Base-by-base conservation (phyloP, 2,329 filamentous ascomycete genomes). In the Elsinoe necatrix region DNA sequence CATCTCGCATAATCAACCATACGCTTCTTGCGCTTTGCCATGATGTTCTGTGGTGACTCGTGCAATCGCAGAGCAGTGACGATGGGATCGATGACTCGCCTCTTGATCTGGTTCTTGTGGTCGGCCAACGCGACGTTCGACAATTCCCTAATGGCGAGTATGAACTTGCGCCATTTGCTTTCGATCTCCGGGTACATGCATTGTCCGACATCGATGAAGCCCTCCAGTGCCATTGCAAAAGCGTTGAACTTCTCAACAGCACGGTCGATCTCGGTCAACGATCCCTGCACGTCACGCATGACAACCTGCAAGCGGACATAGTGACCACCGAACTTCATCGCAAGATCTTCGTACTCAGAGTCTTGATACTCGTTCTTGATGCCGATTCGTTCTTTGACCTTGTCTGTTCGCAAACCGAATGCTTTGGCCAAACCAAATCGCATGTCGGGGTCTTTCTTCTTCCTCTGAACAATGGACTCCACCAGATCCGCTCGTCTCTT, bases 401-500 rank as follows among this genome's bases (percentile, higher is more conserved):
- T 93, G 71, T 95, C 87, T 18, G 89, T 87, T 60, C 89, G 84
- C 64, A 92, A 89, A 60, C 89, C 89, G 71, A 97, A 95, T 1
- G 89, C 89, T 66, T 95, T 91, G 18, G 89, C 87, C 54, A 96
- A 77, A 21, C 87, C 87, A n/a, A 84, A 81, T 59, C 87, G 84
- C 60, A 93, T 85, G 69, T 95, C 89, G 0, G 89, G 92, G 63
- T 95, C 89, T 67, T 95, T 95, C 62, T 87, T 83, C 69, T 92
- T 92, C 57, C 89, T 80, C 57, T 85, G 80, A 27, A 96, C 88
- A 57, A 95, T 91, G 71, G 95, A 87, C 3, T 89, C 90, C 21
- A 97, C 88, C 47, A 95, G 81, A 70, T 96, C 89, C 58, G 92
- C 90, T 55, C 95, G 91, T 73, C 92, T 95, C 75, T 96, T 97